Conservation (phyloP, 2,329 filamentous ascomycete species). For the Mycocentrospora acerina region DNA sequence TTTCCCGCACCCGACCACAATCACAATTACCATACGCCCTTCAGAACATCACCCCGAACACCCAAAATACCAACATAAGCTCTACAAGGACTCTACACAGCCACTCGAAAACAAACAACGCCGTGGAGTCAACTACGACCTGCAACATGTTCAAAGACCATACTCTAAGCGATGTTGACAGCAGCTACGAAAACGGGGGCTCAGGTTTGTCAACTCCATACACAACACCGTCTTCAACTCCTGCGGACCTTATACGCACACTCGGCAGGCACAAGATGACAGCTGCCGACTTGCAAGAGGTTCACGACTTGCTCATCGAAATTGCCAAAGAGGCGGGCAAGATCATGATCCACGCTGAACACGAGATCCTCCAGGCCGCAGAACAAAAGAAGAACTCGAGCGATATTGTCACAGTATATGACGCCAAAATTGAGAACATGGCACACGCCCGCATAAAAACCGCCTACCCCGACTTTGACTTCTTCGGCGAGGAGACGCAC, state of each 20-base stretch:
- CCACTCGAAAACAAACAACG: background rate
- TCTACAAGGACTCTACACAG: background rate
- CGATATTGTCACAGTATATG: conserved; percentile 58
- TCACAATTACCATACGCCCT: background rate
- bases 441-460: conserved; percentile 47
- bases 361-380: conserved; percentile 20
- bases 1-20: background rate
- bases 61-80: background rate
- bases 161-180: conserved; percentile 1
- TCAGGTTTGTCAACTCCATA: conserved; percentile 12
- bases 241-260: conserved; percentile 9
- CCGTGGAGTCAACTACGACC: background rate
- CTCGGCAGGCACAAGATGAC: conserved; percentile 22
- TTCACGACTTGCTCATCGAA: conserved; percentile 21
- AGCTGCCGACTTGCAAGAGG: conserved; percentile 8
- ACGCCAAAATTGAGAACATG: conserved; percentile 56
- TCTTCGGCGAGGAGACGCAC: conserved; percentile 43
- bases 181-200: conserved; percentile 2
- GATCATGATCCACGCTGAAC: conserved; percentile 38
- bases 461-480: conserved; percentile 49
- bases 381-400: conserved; percentile 44
- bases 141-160: background rate
- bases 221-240: conserved; percentile 8
- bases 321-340: conserved; percentile 32
- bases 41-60: background rate